Evolutionary conservation across 1,284 basidiomycete species (phyloP).

Genomic region (Melampsora americana): DNA sequence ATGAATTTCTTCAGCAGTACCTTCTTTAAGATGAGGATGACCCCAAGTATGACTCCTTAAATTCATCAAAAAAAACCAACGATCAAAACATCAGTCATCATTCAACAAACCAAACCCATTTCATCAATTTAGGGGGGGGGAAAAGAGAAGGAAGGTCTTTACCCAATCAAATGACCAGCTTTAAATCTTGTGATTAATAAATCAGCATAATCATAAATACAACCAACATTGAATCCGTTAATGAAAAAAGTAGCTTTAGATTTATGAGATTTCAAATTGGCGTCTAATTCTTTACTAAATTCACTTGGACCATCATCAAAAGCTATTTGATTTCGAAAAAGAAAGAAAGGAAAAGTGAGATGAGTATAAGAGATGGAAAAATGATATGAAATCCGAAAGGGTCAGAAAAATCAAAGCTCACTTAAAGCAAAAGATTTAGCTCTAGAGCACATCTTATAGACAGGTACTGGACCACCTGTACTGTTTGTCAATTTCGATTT

Average conservation of each 20-base stretch:
- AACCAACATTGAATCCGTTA: conserved; percentile 26
- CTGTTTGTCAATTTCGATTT: no score
- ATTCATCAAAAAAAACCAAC: neutral
- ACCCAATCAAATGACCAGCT: conserved; percentile 35
- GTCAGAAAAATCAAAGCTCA: no score
- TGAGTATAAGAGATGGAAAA: no score
- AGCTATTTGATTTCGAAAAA: conserved; percentile 13
- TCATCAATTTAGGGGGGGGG: no score
- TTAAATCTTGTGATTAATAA: conserved; percentile 16
- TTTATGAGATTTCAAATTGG: neutral
- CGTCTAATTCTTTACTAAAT: conserved; percentile 15
- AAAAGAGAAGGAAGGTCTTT: neutral
- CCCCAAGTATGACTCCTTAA: conserved; percentile 34
- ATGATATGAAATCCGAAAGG: no score
- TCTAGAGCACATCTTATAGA: neutral
- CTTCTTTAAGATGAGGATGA: conserved; percentile 23
- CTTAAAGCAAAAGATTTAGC: neutral
- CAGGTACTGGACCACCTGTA: neutral
- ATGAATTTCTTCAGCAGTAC: conserved; percentile 17
- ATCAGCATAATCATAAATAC: conserved; percentile 29
- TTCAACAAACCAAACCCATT: no score
- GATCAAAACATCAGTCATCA: neutral
- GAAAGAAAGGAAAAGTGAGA: no score
- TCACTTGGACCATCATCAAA: conserved; percentile 36
- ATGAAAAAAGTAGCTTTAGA: conserved; percentile 24